Evolutionary conservation across 2,329 filamentous ascomycete species (phyloP).

Genomic region (Diaporthe sp.): DNA sequence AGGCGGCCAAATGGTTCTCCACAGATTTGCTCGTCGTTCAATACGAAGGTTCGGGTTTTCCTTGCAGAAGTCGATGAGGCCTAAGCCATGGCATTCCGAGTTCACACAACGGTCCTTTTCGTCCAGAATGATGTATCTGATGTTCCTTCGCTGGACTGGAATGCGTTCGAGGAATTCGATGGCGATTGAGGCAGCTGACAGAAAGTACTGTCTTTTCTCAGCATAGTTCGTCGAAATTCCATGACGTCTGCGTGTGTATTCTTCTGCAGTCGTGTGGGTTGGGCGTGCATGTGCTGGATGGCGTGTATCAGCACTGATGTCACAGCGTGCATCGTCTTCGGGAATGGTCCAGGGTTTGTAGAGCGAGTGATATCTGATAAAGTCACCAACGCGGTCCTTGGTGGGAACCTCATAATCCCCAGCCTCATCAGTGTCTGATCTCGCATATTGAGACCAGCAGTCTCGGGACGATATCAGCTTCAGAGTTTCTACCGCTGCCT

Average conservation of each 20-base stretch:
- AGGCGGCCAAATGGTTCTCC: neutral
- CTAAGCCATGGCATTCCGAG: neutral
- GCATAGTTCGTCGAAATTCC: too few species aligned
- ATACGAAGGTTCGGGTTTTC: neutral
- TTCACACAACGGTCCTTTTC: neutral
- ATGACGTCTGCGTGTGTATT: neutral
- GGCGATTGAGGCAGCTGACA: conserved; percentile 1
- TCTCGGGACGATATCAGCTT: neutral
- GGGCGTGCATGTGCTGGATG: neutral
- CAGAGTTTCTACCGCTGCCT: neutral
- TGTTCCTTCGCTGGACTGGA: neutral
- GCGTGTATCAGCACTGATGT: neutral
- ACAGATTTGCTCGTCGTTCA: conserved; percentile 6
- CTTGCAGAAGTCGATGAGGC: neutral
- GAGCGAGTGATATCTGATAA: conserved; percentile 3
- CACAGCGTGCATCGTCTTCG: neutral
- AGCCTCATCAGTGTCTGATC: neutral
- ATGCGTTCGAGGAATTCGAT: neutral
- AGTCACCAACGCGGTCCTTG: neutral
- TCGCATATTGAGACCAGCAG: neutral
- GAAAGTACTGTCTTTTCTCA: neutral
- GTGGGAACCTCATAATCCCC: neutral
- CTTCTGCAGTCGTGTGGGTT: neutral
- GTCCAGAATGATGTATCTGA: conserved; percentile 1
- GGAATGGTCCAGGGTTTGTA: conserved; percentile 5